Base-by-base conservation (phyloP, 2,329 filamentous ascomycete species). In the Colletotrichum brevisporum region DNA sequence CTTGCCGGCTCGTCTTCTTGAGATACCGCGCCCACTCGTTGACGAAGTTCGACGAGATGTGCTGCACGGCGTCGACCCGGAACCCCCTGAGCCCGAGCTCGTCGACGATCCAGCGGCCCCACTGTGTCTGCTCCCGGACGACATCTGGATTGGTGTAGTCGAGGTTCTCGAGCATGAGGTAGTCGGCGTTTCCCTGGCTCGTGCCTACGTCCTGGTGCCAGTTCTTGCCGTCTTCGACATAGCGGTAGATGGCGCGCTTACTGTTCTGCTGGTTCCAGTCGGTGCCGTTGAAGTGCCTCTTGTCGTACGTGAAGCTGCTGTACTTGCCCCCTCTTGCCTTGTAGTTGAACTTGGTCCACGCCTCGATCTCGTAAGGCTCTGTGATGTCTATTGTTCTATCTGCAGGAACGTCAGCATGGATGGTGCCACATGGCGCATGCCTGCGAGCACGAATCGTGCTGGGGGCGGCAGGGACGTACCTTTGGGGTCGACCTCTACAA, bases 11-110 rank as follows among this genome's bases (percentile, higher is more conserved):
- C 1, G 36, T 36, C 51, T 69, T 69, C 55, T 50, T 52, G 21
- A 69, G 43, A 31, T 66, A 31, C 9, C 27, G 48, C 5, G 67
- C 24, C 67, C 67, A 69, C 45, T 69, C 63, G 5, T 66, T 69
- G 51, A 69, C 52, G 9, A 69, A 69, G 36, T 61, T 67, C 62
- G 50, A 69, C n/a, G 67, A 69, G 62, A 69, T 69, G 62, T 69
- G 67, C 45, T 69, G 67, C n/a, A 69, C 67, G 18, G 67, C 67
- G 18, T 69, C 67, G 6, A 69, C 45, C 2, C 67, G 67, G 43
- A 69, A 69, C 10, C 67, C 67, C 10, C 27, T 45, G 16, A 69
- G 55, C 1, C 55, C 51, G 1, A 69, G 67, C 63, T 69, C 67
- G 0, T 66, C 63, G 8, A 69, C 62, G 12, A 69, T 69, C 67